Percentiles rank a stretch among this genome's conserved stretches.
These are phyloP conservation scores for Penicillium sp. DNA, from an alignment of 2,329 filamentous ascomycete genomes.

Conservation along the genomic window DNA sequence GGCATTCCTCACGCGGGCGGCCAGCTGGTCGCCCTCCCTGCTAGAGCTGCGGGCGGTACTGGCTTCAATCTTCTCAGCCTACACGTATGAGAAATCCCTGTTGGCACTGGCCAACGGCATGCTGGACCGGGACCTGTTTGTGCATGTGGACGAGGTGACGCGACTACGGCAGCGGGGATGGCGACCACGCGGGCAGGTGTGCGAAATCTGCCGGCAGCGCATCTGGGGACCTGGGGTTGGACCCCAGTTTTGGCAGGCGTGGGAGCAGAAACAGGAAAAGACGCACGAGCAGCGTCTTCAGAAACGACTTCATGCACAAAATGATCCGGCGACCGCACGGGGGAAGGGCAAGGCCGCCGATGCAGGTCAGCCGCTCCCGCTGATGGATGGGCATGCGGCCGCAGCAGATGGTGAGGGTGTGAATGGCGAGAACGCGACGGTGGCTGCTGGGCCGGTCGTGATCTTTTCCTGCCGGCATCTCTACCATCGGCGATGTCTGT, in stretches of 20 bases:
- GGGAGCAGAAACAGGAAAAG: too few relatives aligned
- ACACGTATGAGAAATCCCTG: slow-evolving; percentile 88
- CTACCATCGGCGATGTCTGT: slow-evolving; percentile 41
- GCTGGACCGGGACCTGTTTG: slow-evolving; percentile 79
- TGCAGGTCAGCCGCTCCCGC: too few relatives aligned
- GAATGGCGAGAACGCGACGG: too few relatives aligned
- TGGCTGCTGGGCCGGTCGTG: slow-evolving; percentile 35
- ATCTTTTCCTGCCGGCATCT: slow-evolving; percentile 44
- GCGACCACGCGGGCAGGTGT: slow-evolving; percentile 76
- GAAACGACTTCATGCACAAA: too few relatives aligned
- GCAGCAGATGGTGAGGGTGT: too few relatives aligned
- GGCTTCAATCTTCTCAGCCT: slow-evolving; percentile 83
- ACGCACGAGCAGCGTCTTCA: too few relatives aligned
- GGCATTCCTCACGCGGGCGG: slow-evolving; percentile 76
- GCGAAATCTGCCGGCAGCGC: slow-evolving; percentile 72
- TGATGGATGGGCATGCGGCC: too few relatives aligned
- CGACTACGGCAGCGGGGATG: slow-evolving; percentile 73
- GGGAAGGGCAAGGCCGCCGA: slow-evolving; percentile 36
- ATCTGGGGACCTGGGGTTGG: slow-evolving; percentile 85
- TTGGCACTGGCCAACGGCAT: slow-evolving; percentile 75
- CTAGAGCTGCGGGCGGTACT: slow-evolving; percentile 79
- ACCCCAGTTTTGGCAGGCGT: too few relatives aligned
- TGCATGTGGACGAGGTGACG: slow-evolving; percentile 66
- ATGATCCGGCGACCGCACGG: too few relatives aligned
- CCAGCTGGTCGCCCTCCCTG: slow-evolving; percentile 71